Conservation (phyloP, 108 stramenopile species). For the Skeletonema potamos region DNA sequence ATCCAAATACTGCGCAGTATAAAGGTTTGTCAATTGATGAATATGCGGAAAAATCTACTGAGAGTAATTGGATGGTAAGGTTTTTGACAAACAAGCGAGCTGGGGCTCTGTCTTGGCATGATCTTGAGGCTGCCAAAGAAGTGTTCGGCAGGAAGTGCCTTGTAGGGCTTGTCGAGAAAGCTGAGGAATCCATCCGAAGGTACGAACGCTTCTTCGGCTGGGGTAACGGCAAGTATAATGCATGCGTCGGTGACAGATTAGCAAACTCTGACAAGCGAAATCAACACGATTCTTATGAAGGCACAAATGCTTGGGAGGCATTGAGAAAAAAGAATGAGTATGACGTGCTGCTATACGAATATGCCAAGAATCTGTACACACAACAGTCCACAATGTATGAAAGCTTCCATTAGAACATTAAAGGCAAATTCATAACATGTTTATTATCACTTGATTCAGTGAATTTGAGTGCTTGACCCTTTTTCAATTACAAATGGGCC, state of each 20-base stretch:
- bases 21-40: conserved; percentile 43
- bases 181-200: conserved; percentile 40
- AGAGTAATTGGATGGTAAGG: conserved; percentile 59
- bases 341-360: conserved; percentile 41
- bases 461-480: not conserved
- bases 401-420: not conserved
- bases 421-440: not conserved
- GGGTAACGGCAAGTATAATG: conserved; percentile 24
- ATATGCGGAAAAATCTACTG: conserved; percentile 28
- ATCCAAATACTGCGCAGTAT: conserved; percentile 17
- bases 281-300: conserved; percentile 28
- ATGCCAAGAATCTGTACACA: conserved; percentile 31
- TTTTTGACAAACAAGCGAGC: conserved; percentile 44
- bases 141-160: conserved; percentile 54
- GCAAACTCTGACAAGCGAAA: conserved; percentile 21
- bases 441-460: not conserved
- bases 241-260: conserved; percentile 16
- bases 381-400: conserved; percentile 13
- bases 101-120: conserved; percentile 42
- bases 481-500: conserved; percentile 13
- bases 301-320: conserved; percentile 35
- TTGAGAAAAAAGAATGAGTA: conserved; percentile 40
- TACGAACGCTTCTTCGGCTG: conserved; percentile 46
- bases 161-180: conserved; percentile 48
- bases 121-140: conserved; percentile 55